Percentiles rank a stretch among this genome's conserved stretches.
These are phyloP conservation scores for Trametes sp. DNA, from an alignment of 1,284 basidiomycete genomes.

Conservation along the genomic window DNA sequence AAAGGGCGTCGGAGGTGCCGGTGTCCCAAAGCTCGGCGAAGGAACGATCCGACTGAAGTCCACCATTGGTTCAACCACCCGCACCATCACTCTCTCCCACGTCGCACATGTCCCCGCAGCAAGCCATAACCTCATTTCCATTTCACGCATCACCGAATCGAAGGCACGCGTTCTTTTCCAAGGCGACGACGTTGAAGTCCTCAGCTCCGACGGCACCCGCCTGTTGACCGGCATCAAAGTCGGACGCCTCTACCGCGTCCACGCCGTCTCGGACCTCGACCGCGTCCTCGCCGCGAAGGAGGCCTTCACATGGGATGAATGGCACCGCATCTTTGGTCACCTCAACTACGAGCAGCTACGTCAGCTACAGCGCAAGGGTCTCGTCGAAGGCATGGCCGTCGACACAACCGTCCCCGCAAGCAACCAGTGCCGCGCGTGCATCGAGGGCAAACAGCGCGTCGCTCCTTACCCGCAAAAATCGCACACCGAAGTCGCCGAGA, in stretches of 20 bases:
- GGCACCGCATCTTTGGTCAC: no score
- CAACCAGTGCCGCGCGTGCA: no score
- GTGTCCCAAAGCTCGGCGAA: not conserved
- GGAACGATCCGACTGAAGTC: not conserved
- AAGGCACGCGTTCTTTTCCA: not conserved
- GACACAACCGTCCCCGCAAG: no score
- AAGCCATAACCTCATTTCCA: not conserved
- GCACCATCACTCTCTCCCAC: not conserved
- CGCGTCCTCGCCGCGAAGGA: no score
- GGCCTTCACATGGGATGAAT: no score
- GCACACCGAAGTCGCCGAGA: constrained; percentile 27
- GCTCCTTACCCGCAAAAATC: constrained; percentile 12
- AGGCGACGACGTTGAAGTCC: not conserved
- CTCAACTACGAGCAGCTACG: no score
- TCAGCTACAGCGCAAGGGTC: no score
- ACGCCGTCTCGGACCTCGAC: no score
- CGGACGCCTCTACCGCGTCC: not conserved
- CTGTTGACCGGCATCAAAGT: not conserved
- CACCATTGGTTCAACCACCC: not conserved
- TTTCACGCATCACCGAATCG: not conserved
- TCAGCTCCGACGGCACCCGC: not conserved
- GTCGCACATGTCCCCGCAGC: not conserved
- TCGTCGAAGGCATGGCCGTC: no score
- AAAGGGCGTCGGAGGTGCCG: not conserved
- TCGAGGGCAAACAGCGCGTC: constrained; percentile 1